Base-by-base conservation (phyloP, 768 basidiomycete genomes). In the Gyrodon lividus region DNA sequence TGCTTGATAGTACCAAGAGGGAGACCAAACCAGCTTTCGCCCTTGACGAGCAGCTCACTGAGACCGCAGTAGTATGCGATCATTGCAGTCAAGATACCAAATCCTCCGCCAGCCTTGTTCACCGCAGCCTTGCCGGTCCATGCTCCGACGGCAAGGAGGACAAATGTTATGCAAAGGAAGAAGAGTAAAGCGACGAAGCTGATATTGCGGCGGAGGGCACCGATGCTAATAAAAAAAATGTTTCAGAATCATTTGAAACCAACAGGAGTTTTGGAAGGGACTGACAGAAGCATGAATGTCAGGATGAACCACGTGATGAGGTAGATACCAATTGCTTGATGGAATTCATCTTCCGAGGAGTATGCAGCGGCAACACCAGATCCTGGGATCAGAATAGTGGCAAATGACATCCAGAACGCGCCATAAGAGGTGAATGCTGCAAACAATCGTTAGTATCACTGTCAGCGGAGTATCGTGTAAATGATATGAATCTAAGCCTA, bases 371-470 rank as follows among this genome's bases (percentile, higher is more conserved):
- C 10, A 41, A 92, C 76, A 13, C 89, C 89, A 4, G 78, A 79
- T 23, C 78, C 76, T 2, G 92, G 92, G 42, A 90, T 77, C 62
- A 86, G 69, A 59, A 94, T 83, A 0, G 80, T 74, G 4, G 82
- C 89, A 43, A 82, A 93, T 5, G 90, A 90, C 72, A 93, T 73
- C 91, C 91, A 94, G 77, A 93, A 94, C 2, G 84, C 87, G 20
- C 92, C 92, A 54, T 87, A 94, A 1, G 86, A 86, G 0, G 82
- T 75, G 76, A 92, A 93, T 0, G 89, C 90, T 86, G 55, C 22
- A 3, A 48, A 38, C 31, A 9, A 12, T 7, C 4, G 26, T 34
- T 12, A 43, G 26, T 20, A 9, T 26, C 16, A n/a, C 23, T 5
- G 17, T 28, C 17, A 31, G 10, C 16, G n/a, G 31, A n/a, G n/a